A percentile compares a stretch with the other conserved stretches of the same genome.
phyloP scores from a whole-genome alignment of 495 filamentous ascomycete genomes.

The Aspergillus bertholletiae region DNA sequence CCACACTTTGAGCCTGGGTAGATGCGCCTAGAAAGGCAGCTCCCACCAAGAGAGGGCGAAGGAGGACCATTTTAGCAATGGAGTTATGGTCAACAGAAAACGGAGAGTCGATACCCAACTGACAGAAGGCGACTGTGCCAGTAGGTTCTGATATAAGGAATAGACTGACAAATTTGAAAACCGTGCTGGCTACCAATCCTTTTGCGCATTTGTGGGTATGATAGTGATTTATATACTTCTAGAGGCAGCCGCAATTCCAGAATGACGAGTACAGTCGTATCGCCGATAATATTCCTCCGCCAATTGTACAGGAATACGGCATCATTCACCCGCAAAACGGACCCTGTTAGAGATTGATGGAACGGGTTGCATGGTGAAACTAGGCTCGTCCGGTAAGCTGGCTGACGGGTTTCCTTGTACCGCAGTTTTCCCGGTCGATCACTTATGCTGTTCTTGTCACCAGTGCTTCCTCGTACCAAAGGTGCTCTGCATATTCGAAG shows the following conservation, averaged over 20 bases:
- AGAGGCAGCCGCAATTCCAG: too few relatives aligned
- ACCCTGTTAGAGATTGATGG: constrained; percentile 6
- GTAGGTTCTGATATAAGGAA: constrained; percentile 14
- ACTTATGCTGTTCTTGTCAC: background rate
- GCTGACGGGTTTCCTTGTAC: background rate
- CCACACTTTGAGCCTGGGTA: constrained; percentile 24
- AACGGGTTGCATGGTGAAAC: constrained; percentile 7
- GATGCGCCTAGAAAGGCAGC: constrained; percentile 20
- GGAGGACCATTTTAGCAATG: constrained; percentile 16
- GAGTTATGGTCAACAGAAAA: background rate
- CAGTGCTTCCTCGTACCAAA: background rate
- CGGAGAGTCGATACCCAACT: background rate
- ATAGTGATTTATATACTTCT: background rate
- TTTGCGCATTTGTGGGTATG: background rate
- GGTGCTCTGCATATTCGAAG: too few relatives aligned
- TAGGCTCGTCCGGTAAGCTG: background rate
- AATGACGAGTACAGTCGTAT: too few relatives aligned
- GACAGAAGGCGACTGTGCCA: constrained; percentile 16
- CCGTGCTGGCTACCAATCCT: background rate
- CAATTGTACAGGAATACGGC: background rate
- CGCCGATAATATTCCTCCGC: background rate
- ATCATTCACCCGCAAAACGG: background rate
- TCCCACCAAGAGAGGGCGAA: constrained; percentile 18
- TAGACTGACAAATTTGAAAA: too few relatives aligned
- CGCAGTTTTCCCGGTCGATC: background rate